Base-by-base conservation (phyloP, 768 basidiomycete genomes). In the Serendipita sp. region DNA sequence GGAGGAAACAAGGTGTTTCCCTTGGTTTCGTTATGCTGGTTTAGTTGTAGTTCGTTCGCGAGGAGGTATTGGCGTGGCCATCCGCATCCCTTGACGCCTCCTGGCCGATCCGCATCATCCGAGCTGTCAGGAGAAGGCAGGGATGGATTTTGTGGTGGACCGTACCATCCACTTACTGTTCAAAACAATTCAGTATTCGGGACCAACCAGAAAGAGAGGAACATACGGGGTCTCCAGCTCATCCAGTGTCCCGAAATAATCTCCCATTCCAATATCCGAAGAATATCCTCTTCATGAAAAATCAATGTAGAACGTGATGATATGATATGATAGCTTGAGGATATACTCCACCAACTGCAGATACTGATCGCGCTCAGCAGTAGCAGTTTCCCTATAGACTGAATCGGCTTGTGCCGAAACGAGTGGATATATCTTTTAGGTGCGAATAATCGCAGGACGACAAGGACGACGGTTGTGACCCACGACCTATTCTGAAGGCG, bases 241-340 rank as follows among this genome's bases (percentile, higher is more conserved):
- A 95, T 95, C 76, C 92, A 92, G 74, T 96, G 93, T 0, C 96
- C 96, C 65, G 90, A 89, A 33, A 82, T 76, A 63, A 98, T 80
- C 74, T 99, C 95, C 93, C 93, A 98, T 64, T 84, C 78, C 94
- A 94, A 98, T 72, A 99, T 89, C 63, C 85, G 79, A 69, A 87
- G 88, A 43, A 96, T 71, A 69, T 97, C 92, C 63, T 87, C 82
- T 53, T 84, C 78, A 63, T 77, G 77, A 69, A 81, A 91, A 38
- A 92, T 81, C 30, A 92, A 78, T 7, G 90, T 90, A 26, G 86
- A 76, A n/a, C 33, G 22, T 26, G 26, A 28, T 34, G 20, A n/a
- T 50, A 50, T 22, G n/a, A 50, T 30, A 50, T 20, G 38, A 38
- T 38, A 38, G 38, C 38, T 50, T 30, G 45, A 50, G 9, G 45